Percentiles rank a stretch among this genome's conserved stretches.
Conservation (phyloP, 257 asterid genomes). For the Agastache rugosa region DNA sequence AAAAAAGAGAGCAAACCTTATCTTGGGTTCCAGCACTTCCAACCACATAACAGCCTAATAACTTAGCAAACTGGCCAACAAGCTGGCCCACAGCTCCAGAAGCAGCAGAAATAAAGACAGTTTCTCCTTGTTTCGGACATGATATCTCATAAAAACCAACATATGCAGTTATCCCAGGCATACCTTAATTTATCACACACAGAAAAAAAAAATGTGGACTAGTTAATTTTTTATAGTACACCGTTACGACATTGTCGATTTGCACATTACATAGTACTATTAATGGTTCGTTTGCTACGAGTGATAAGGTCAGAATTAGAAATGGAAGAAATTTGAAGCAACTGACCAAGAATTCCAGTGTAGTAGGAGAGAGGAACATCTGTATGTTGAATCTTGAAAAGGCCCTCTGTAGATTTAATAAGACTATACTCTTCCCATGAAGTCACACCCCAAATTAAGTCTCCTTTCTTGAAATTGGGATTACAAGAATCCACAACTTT, state of each 20-base stretch:
- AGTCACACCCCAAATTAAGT: constrained; percentile 55
- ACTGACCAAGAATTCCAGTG: constrained; percentile 42
- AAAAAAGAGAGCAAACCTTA: constrained; percentile 24
- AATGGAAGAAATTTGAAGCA: neutral
- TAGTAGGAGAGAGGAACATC: constrained; percentile 45
- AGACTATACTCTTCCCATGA: constrained; percentile 73
- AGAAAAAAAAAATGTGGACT: no score
- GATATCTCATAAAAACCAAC: constrained; percentile 33
- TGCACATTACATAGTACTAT: no score
- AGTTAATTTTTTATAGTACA: no score
- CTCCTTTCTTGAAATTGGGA: constrained; percentile 62
- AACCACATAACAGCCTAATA: constrained; percentile 42
- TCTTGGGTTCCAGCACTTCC: constrained; percentile 60
- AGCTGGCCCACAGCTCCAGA: constrained; percentile 48
- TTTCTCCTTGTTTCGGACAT: constrained; percentile 35
- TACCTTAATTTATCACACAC: constrained; percentile 7
- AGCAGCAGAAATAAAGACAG: constrained; percentile 42
- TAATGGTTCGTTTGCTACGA: no score
- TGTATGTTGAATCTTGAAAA: constrained; percentile 46
- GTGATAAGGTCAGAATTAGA: no score
- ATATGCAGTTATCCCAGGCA: constrained; percentile 43
- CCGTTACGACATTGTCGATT: no score
- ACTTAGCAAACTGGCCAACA: constrained; percentile 47
- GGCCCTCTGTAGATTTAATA: constrained; percentile 34
- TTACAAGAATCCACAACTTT: constrained; percentile 56